Evolutionary conservation across 768 basidiomycete species (phyloP).

Genomic region (Boletus tylopilopsis): DNA sequence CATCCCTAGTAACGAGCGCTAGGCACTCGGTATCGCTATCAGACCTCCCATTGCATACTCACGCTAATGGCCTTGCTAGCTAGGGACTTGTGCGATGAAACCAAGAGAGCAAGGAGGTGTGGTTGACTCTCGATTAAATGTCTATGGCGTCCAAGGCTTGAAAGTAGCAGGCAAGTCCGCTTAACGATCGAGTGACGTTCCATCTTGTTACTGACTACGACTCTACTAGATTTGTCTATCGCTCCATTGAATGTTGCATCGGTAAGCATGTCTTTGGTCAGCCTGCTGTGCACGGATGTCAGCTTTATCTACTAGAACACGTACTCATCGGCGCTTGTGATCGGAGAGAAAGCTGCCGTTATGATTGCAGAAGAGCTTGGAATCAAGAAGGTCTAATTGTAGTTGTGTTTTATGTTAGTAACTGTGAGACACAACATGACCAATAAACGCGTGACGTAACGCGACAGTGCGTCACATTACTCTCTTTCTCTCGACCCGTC

Average conservation of each 20-base stretch:
- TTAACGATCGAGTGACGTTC: not conserved
- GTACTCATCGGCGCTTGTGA: constrained; percentile 22
- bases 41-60: not conserved
- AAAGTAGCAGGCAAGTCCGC: constrained; percentile 50
- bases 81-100: constrained; percentile 70
- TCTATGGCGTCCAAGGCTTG: constrained; percentile 55
- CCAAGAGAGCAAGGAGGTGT: constrained; percentile 54
- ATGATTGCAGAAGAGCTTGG: constrained; percentile 23
- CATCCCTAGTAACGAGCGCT: constrained; percentile 24
- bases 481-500: not conserved
- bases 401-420: too few species aligned
- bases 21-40: constrained; percentile 30
- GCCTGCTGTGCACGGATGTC: not conserved
- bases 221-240: constrained; percentile 38
- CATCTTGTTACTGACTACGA: not conserved
- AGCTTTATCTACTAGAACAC: constrained; percentile 16
- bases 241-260: constrained; percentile 36
- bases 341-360: constrained; percentile 25
- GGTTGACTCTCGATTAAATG: constrained; percentile 57
- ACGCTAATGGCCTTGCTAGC: constrained; percentile 28
- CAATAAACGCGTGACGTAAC: constrained; percentile 32
- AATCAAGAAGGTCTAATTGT: constrained; percentile 11
- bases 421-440: constrained; percentile 14
- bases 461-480: constrained; percentile 12
- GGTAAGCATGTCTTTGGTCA: constrained; percentile 12